Conservation (phyloP, 306 rosid species). For the Acacia melanoxylon region DNA sequence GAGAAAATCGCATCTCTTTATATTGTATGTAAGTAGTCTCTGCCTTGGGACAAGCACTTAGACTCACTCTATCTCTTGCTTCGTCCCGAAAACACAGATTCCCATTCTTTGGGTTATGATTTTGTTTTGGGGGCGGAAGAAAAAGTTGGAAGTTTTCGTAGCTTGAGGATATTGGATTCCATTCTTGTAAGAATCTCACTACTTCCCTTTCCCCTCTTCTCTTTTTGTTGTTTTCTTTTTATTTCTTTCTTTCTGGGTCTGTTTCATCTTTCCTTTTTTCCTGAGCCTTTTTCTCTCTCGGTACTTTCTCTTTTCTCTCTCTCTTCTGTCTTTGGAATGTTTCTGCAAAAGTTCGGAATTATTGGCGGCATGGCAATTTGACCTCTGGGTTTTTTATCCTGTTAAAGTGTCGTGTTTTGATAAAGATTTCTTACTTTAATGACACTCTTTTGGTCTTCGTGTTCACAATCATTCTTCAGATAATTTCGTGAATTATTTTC, state of each 20-base stretch:
- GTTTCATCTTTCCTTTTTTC: conserved; percentile 22
- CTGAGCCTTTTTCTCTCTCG: conserved; percentile 30
- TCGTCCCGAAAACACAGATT: conserved; percentile 52
- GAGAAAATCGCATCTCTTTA: conserved; percentile 37
- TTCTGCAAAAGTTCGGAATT: conserved; percentile 19
- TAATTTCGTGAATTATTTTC: conserved; percentile 4
- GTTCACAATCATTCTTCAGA: conserved; percentile 10
- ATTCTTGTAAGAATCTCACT: conserved; percentile 66
- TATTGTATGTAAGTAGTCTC: not conserved
- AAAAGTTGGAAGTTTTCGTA: conserved; percentile 44
- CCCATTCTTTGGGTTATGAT: conserved; percentile 17
- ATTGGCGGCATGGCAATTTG: conserved; percentile 25
- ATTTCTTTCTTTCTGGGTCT: conserved; percentile 35
- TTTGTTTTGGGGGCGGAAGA: not conserved
- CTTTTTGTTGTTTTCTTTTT: conserved; percentile 43
- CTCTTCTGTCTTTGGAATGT: conserved; percentile 25
- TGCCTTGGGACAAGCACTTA: conserved; percentile 30
- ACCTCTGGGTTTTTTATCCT: conserved; percentile 21
- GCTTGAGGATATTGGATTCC: conserved; percentile 66
- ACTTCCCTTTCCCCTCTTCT: conserved; percentile 21
- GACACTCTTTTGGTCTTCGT: conserved; percentile 7
- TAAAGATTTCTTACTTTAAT: conserved; percentile 18
- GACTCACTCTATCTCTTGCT: conserved; percentile 84
- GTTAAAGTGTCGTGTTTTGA: not conserved
- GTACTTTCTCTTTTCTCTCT: conserved; percentile 30